These are phyloP conservation scores for Nannochloropsis oceanica DNA, from an alignment of 108 stramenopile genomes.

Conservation along the genomic window DNA sequence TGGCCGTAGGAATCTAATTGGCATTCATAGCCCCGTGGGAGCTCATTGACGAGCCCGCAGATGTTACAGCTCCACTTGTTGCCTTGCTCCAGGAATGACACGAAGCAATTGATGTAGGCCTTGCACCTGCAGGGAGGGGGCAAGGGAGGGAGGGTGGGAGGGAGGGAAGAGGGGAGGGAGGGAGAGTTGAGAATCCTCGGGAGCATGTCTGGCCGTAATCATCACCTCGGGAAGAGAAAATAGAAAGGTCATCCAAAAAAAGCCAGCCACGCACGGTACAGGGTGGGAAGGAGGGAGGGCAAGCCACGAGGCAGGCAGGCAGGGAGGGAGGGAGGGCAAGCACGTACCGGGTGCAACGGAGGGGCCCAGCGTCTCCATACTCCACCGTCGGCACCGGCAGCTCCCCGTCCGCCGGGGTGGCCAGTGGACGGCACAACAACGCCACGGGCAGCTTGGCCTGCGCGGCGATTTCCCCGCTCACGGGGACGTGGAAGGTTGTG, in stretches of 20 bases:
- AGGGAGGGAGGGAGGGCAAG: too few relatives aligned
- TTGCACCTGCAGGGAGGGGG: not conserved
- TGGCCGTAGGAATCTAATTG: constrained; percentile 5
- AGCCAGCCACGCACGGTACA: too few relatives aligned
- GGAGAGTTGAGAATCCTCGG: not conserved
- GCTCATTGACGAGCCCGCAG: constrained; percentile 9
- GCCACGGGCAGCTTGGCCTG: constrained; percentile 17
- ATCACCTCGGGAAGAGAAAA: too few relatives aligned
- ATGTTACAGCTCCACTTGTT: constrained; percentile 33
- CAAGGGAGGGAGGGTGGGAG: not conserved
- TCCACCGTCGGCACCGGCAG: constrained; percentile 6
- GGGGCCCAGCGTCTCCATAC: constrained; percentile 13
- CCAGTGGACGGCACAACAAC: constrained; percentile 11
- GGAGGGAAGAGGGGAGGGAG: not conserved
- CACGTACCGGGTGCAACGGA: constrained; percentile 1
- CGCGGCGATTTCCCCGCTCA: not conserved
- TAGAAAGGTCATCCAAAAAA: too few relatives aligned
- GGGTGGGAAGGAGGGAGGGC: too few relatives aligned
- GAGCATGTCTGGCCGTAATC: too few relatives aligned
- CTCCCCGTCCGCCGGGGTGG: constrained; percentile 1
- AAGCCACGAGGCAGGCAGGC: too few relatives aligned
- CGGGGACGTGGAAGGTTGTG: not conserved
- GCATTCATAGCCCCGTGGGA: constrained; percentile 12
- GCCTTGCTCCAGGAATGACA: constrained; percentile 3
- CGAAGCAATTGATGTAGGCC: constrained; percentile 26